Percentiles rank a stretch among this genome's conserved stretches.
Evolutionary conservation across 2,329 filamentous ascomycete species (phyloP).

Genomic region (Plectosphaerella sp.): DNA sequence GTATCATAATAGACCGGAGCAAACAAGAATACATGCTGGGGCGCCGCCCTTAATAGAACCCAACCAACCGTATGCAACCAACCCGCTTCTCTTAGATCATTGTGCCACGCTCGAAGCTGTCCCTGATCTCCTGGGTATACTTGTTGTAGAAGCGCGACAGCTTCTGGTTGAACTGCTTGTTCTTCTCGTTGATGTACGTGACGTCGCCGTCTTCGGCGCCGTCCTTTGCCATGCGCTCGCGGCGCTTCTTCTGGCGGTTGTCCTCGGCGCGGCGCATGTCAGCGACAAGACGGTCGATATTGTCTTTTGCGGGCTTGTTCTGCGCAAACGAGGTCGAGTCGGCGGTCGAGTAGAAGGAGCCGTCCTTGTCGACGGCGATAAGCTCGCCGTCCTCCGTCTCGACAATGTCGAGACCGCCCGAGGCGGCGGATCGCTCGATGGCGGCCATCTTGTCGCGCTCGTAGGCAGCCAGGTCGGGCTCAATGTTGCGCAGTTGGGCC

Average conservation of each 20-base stretch:
- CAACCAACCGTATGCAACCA: too few relatives aligned
- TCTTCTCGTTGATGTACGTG: conserved; percentile 99
- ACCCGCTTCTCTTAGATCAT: conserved; percentile 62
- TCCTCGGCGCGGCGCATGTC: conserved; percentile 90
- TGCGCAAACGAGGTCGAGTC: conserved; percentile 77
- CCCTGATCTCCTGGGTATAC: conserved; percentile 94
- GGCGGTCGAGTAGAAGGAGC: conserved; percentile 84
- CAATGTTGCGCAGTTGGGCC: conserved; percentile 74
- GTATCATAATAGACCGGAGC: not conserved
- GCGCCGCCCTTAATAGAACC: too few relatives aligned
- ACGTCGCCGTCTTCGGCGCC: conserved; percentile 81
- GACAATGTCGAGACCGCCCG: conserved; percentile 84
- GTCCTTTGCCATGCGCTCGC: conserved; percentile 69
- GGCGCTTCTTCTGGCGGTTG: conserved; percentile 76
- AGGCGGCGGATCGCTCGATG: conserved; percentile 78
- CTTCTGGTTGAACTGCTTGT: conserved; percentile 99
- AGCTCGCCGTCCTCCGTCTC: conserved; percentile 95
- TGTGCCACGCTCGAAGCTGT: conserved; percentile 95
- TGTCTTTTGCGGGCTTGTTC: conserved; percentile 82
- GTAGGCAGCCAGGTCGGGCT: conserved; percentile 78
- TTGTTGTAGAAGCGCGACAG: conserved; percentile 95
- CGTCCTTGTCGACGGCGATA: conserved; percentile 87
- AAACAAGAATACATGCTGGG: too few relatives aligned
- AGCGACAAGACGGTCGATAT: conserved; percentile 80
- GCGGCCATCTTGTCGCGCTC: conserved; percentile 80